phyloP scores from a whole-genome alignment of 495 filamentous ascomycete species.

The Cudoniella acicularis region DNA sequence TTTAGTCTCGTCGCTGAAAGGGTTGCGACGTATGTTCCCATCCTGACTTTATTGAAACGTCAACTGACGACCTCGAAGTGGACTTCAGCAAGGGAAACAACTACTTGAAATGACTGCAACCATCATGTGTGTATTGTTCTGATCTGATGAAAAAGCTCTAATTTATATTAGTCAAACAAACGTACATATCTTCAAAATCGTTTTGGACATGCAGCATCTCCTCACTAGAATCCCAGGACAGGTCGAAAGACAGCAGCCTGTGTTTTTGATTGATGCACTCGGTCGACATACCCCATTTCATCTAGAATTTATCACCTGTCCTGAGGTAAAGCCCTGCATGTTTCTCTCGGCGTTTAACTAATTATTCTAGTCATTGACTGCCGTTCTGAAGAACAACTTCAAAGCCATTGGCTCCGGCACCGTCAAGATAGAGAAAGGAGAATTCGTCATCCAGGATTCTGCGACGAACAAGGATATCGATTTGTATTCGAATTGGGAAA shows the following conservation, averaged over 20 bases:
- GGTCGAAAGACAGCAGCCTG: constrained; percentile 31
- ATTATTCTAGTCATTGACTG: not conserved
- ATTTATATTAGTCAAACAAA: constrained; percentile 12
- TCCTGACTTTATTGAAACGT: not conserved
- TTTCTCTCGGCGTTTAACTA: too few relatives aligned
- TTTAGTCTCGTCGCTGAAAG: constrained; percentile 7
- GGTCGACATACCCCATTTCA: constrained; percentile 26
- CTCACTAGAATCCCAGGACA: constrained; percentile 25
- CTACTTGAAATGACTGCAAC: not conserved
- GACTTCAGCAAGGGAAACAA: too few relatives aligned
- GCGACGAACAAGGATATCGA: constrained; percentile 22
- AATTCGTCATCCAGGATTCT: constrained; percentile 28
- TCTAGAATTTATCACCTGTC: constrained; percentile 24
- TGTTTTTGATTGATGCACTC: constrained; percentile 29
- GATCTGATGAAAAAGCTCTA: not conserved
- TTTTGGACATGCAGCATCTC: constrained; percentile 25
- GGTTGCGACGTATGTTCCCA: constrained; percentile 10
- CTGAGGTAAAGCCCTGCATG: not conserved
- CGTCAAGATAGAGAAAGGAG: constrained; percentile 15
- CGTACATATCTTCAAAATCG: constrained; percentile 24
- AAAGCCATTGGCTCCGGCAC: constrained; percentile 15
- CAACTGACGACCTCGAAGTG: too few relatives aligned
- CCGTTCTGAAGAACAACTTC: not conserved
- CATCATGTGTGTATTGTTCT: not conserved
- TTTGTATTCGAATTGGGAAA: constrained; percentile 21